phyloP scores from a whole-genome alignment of 768 basidiomycete genomes.

The Hypholoma sublateritium region DNA sequence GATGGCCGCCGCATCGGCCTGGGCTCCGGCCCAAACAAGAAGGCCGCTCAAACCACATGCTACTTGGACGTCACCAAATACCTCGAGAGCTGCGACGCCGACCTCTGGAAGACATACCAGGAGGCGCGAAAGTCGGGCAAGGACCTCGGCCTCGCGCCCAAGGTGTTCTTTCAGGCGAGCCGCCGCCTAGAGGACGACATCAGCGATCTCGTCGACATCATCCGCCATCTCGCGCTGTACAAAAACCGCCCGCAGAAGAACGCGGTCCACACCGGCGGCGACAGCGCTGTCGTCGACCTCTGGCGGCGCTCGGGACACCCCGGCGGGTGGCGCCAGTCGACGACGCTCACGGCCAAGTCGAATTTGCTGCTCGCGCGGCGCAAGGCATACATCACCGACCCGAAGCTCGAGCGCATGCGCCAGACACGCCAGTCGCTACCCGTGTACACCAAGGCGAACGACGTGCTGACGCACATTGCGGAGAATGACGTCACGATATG shows the following conservation, averaged over 20 bases:
- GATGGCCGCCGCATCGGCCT: conserved; percentile 81
- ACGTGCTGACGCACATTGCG: conserved; percentile 67
- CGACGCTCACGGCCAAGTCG: conserved; percentile 49
- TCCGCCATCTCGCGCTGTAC: conserved; percentile 65
- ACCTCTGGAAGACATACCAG: conserved; percentile 74
- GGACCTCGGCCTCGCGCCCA: conserved; percentile 71
- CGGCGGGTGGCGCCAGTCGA: conserved; percentile 1
- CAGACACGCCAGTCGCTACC: conserved; percentile 67
- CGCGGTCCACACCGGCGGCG: conserved; percentile 6
- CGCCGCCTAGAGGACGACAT: conserved; percentile 67
- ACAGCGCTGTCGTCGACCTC: not conserved
- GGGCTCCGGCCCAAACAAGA: conserved; percentile 69
- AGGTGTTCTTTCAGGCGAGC: conserved; percentile 65
- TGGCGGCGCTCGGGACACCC: not conserved
- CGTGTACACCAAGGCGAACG: conserved; percentile 64
- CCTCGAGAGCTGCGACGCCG: conserved; percentile 79
- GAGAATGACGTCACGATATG: conserved; percentile 84
- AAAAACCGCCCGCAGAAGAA: conserved; percentile 51
- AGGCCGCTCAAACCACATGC: conserved; percentile 65
- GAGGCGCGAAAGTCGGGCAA: conserved; percentile 61
- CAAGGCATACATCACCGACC: conserved; percentile 59
- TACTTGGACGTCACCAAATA: conserved; percentile 89
- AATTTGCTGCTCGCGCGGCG: conserved; percentile 51
- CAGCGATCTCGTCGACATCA: conserved; percentile 65
- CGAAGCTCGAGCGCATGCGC: conserved; percentile 65